Evolutionary conservation across 352 stramenopile species (phyloP), one percentile per base, ranked within the genome.

Genomic region (Phytophthora crassamura): DNA sequence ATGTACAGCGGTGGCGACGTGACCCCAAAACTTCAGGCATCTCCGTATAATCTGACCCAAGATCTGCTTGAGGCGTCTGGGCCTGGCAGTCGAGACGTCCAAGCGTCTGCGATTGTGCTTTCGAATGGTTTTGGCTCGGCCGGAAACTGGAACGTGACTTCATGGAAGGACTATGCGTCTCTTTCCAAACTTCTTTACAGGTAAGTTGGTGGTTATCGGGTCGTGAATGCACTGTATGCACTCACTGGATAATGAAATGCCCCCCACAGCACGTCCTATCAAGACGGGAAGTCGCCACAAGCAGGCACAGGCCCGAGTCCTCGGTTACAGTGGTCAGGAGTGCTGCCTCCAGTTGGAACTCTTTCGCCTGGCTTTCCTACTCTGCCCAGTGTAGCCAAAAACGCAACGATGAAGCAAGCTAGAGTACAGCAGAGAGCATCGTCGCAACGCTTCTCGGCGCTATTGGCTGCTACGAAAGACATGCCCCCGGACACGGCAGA

Each of bases 121-220:
- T 15, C 49, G 48, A 45, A 59, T 1, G 46, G 32, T n/a, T 33
- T 55, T 14, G 67, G 72, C 2, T 50, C 84, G 5, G 58, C 64
- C 30, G 74, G 77, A 38, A 84, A 72, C 40, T 52, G 84, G 48
- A 85, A 84, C 22, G 50, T 90, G 14, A 74, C 63, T 20, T 77
- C 75, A 1, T 91, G 83, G 83, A 81, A 91, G 57, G 80, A 79
- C n/a, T 92, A 89, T 48, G 87, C 84, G n/a, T 80, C 74, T 18
- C 34, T 92, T 45, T 92, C 84, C 9, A 88, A 81, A 60, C 69
- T 90, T 52, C 84, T 92, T 67, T 84, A 89, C 67, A 91, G 78
- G 82, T 87, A 49, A 46, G 41, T 42, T 9, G 28, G 14, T 25
- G n/a, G 30, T 20, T 51, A 51, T 42, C 10, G n/a, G 35, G 15